Conservation (phyloP, 2,329 filamentous ascomycete species). For the Pezicula rhizophila region DNA sequence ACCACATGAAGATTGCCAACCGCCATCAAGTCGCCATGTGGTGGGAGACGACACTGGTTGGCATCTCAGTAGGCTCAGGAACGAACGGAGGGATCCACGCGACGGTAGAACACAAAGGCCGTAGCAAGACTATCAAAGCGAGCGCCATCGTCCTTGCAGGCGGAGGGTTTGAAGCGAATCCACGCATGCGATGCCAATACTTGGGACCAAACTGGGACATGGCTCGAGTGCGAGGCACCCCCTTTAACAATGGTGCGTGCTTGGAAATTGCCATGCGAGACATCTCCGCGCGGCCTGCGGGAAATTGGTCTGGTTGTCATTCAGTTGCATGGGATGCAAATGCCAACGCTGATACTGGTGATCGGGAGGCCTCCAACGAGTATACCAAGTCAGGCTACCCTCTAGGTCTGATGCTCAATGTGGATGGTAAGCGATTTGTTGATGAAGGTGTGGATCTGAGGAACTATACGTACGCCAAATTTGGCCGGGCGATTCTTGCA, state of each 20-base stretch:
- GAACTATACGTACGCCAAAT: slow-evolving; percentile 62
- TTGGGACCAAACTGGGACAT: slow-evolving; percentile 56
- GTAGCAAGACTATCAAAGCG: slow-evolving; percentile 51
- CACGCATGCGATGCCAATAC: slow-evolving; percentile 44
- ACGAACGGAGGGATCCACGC: no score
- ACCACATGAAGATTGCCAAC: no score
- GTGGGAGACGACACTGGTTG: no score
- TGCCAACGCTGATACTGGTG: slow-evolving; percentile 43
- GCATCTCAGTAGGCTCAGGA: no score
- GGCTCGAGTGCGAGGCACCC: slow-evolving; percentile 54
- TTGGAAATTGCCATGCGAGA: slow-evolving; percentile 45
- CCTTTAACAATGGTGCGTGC: slow-evolving; percentile 54
- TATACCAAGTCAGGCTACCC: slow-evolving; percentile 64
- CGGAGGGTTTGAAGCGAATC: slow-evolving; percentile 58
- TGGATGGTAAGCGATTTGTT: slow-evolving; percentile 51
- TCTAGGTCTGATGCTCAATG: slow-evolving; percentile 59
- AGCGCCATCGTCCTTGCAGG: slow-evolving; percentile 51
- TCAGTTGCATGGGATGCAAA: slow-evolving; percentile 58
- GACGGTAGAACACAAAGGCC: slow-evolving; percentile 31
- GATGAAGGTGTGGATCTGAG: slow-evolving; percentile 59
- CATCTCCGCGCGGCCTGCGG: slow-evolving; percentile 42
- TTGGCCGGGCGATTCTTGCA: slow-evolving; percentile 51
- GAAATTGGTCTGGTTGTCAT: slow-evolving; percentile 59
- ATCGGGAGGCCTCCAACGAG: slow-evolving; percentile 53
- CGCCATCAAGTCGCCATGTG: no score